Conservation (phyloP, 139 green algal genomes). For the Edaphochlamys debaryana region DNA sequence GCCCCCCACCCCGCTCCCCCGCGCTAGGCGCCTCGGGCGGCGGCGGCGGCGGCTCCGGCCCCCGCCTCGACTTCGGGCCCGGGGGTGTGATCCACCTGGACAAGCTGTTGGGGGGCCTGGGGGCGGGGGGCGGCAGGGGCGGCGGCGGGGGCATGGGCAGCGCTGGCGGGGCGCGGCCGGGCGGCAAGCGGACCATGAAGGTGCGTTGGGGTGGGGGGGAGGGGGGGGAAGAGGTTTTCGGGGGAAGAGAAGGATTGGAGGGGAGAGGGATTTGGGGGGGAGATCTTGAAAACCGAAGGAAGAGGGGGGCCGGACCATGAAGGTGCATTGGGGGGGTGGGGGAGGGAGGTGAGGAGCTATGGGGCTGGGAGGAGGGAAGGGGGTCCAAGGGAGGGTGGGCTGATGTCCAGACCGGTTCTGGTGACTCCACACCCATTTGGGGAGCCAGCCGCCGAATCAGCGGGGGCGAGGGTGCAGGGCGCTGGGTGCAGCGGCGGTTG, state of each 20-base stretch:
- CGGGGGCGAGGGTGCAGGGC: not conserved
- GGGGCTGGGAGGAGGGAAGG: no score
- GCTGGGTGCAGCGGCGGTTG: not conserved
- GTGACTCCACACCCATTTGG: no score
- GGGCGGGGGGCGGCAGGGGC: not conserved
- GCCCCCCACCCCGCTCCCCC: no score
- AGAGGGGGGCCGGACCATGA: no score
- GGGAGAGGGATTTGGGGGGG: no score
- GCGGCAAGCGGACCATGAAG: slow-evolving; percentile 22
- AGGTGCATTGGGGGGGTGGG: no score
- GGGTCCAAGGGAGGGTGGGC: no score
- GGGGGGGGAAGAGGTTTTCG: not conserved
- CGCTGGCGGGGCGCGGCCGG: not conserved
- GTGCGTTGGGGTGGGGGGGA: not conserved
- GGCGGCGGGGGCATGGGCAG: not conserved
- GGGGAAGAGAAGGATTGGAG: not conserved
- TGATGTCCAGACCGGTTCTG: no score
- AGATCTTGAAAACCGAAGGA: no score
- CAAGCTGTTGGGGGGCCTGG: not conserved
- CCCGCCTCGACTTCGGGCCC: slow-evolving; percentile 16
- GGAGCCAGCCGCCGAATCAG: no score
- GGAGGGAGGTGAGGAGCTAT: no score
- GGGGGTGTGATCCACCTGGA: slow-evolving; percentile 16
- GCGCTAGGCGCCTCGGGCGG: not conserved
- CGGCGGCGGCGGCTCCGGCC: not conserved